Evolutionary conservation across 768 basidiomycete genomes (phyloP), one percentile per base, ranked within the genome.

Genomic region (Pisolithus marmoratus): DNA sequence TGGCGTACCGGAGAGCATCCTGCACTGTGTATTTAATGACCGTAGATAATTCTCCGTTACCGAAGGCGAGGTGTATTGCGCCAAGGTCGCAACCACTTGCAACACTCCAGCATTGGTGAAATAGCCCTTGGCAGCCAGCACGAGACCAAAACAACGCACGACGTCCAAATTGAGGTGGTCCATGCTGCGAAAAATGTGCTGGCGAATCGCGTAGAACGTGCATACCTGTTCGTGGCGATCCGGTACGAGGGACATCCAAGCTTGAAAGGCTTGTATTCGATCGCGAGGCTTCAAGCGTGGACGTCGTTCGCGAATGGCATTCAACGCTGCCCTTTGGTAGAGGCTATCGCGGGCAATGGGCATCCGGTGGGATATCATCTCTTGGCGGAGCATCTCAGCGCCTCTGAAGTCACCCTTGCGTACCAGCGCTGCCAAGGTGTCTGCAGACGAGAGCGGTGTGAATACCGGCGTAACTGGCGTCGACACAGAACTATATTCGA

Each of bases 121-220:
- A 51, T 75, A 76, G 0, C 83, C 83, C 56, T 79, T 82, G 17
- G 68, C 63, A 3, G 75, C 74, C n/a, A 71, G 67, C 4, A 72
- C 63, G 41, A 72, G 49, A 19, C 73, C 78, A 46, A 81, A 77
- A 14, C 63, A 68, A 50, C 72, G 58, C 15, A 79, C 53, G 23
- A 79, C 66, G 1, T 61, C 47, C 17, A 75, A 62, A 26, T 74
- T 66, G 43, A 66, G 62, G 34, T 58, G 54, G 1, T 55, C 55
- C 51, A 65, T 55, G 19, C 51, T 51, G 24, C 63, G 61, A 23
- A 79, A 59, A 9, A 72, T 60, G 11, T 60, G 60, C n/a, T 69
- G 56, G 15, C 73, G 69, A 14, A 72, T 64, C 15, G 48, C 38
- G 15, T 60, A 41, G 54, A 75, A 59, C 14, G 57, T 46, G 12